Percentiles rank a stretch among this genome's conserved stretches.
Evolutionary conservation across 140 eudicot genomes (phyloP).

Genomic region (Flaveria floridana): DNA sequence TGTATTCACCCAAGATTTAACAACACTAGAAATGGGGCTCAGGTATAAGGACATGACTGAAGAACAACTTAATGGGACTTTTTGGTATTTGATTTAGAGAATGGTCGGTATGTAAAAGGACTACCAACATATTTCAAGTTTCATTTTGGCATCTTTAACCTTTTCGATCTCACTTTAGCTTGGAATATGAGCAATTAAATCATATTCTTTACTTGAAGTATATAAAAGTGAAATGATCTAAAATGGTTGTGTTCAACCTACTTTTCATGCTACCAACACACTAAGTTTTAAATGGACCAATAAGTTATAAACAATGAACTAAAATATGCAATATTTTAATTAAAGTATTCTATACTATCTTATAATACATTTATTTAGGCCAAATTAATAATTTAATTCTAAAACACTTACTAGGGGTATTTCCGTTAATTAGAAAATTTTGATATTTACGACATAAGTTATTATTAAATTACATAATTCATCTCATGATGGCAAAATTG

Average conservation of each 20-base stretch:
- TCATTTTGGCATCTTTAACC: not conserved
- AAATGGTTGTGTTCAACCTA: not conserved
- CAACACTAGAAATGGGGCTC: not conserved
- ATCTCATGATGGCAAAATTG: too few species aligned
- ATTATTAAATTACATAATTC: too few species aligned
- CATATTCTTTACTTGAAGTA: conserved; percentile 23
- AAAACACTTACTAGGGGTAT: too few species aligned
- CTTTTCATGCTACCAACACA: too few species aligned
- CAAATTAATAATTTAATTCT: too few species aligned
- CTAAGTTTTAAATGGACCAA: too few species aligned
- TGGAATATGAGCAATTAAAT: conserved; percentile 7
- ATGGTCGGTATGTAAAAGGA: not conserved
- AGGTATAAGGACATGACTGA: not conserved
- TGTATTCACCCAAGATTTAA: conserved; percentile 17
- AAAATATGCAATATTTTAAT: too few species aligned
- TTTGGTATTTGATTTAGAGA: not conserved
- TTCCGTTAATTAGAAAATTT: too few species aligned
- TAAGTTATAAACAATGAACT: too few species aligned
- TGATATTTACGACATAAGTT: too few species aligned
- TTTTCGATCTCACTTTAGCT: conserved; percentile 1
- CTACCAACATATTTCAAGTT: not conserved
- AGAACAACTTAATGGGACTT: not conserved
- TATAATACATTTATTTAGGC: too few species aligned
- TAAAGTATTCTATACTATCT: too few species aligned
- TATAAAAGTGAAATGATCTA: conserved; percentile 17